A percentile compares a stretch with the other conserved stretches of the same genome.
These are phyloP conservation scores for Anisodus tanguticus DNA, from an alignment of 257 asterid species.

Conservation along the genomic window DNA sequence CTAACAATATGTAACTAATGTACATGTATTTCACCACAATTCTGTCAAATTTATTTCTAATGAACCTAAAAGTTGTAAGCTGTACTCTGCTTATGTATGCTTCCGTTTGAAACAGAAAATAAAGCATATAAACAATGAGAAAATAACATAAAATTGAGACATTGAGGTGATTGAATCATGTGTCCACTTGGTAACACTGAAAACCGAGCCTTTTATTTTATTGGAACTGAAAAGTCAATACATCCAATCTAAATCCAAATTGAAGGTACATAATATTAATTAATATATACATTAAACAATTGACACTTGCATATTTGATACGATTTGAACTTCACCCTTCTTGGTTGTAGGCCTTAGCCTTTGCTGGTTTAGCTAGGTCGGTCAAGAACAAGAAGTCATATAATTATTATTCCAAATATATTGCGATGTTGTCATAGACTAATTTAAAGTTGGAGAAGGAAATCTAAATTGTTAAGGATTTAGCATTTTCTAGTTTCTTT, in stretches of 20 bases:
- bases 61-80: not conserved
- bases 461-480: not conserved
- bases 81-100: not conserved
- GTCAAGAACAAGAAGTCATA: not conserved
- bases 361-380: not conserved
- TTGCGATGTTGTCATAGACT: not conserved
- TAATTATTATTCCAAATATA: not conserved
- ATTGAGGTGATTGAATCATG: not conserved
- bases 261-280: not conserved
- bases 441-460: not conserved
- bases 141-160: too few relatives aligned
- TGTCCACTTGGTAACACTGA: constrained; percentile 11
- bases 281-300: not conserved
- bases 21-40: not conserved
- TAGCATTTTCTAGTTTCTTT: not conserved
- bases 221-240: not conserved
- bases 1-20: not conserved
- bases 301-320: not conserved
- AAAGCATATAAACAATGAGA: not conserved
- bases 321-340: not conserved
- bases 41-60: not conserved
- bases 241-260: not conserved
- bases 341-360: not conserved
- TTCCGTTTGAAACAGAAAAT: not conserved
- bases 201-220: constrained; percentile 16